Percentiles rank a stretch among this genome's conserved stretches.
Evolutionary conservation across 352 stramenopile genomes (phyloP).

Genomic region (Phytopythium aichiense): DNA sequence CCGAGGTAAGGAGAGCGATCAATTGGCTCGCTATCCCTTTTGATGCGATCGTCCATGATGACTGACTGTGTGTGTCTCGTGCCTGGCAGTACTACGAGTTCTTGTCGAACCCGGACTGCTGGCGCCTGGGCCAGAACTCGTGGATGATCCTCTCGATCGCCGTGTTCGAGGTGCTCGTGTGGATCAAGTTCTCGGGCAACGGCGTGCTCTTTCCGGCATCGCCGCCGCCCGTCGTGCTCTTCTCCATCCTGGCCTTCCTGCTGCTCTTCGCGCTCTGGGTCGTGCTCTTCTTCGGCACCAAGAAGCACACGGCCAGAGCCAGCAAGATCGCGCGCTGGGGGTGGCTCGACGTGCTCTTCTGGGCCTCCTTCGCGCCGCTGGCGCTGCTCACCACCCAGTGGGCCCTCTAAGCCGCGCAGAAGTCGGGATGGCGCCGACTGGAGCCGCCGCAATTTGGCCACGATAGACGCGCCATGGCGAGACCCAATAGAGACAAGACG

Average conservation of each 20-base stretch:
- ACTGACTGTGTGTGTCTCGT: constrained; percentile 3
- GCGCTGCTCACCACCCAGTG: constrained; percentile 77
- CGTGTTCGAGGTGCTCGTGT: constrained; percentile 75
- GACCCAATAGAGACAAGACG: too few species aligned
- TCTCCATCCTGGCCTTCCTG: constrained; percentile 57
- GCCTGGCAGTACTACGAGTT: constrained; percentile 78
- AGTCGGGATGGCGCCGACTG: background rate
- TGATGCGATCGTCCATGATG: background rate
- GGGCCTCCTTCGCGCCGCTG: constrained; percentile 78
- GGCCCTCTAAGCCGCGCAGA: constrained; percentile 44
- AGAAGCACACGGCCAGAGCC: constrained; percentile 5
- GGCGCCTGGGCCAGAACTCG: constrained; percentile 73
- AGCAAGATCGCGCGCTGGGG: constrained; percentile 40
- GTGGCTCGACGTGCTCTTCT: constrained; percentile 83
- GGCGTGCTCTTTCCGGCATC: constrained; percentile 56
- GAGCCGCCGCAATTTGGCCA: background rate
- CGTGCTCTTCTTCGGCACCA: constrained; percentile 58
- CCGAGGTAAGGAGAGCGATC: constrained; percentile 38
- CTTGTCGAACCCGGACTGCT: constrained; percentile 70
- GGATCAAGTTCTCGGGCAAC: constrained; percentile 73
- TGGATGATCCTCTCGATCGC: constrained; percentile 82
- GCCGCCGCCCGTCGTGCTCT: constrained; percentile 47
- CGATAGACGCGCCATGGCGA: background rate
- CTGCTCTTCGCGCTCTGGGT: constrained; percentile 76
- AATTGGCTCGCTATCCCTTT: background rate